Base-by-base conservation (phyloP, 495 filamentous ascomycete genomes). In the Cercophora scortea region DNA sequence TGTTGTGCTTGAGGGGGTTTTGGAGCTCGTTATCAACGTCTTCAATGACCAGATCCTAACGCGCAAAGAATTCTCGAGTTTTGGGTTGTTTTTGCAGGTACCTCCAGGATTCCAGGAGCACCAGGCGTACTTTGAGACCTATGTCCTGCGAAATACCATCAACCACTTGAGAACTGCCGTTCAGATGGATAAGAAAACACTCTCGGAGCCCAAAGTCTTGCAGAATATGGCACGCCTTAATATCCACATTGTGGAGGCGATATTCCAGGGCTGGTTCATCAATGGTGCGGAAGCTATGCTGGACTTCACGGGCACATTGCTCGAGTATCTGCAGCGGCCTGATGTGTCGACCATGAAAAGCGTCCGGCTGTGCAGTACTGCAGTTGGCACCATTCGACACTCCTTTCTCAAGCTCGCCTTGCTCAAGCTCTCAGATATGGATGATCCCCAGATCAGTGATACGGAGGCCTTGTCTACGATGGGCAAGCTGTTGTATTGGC, bases 241-340 rank as follows among this genome's bases (percentile, higher is more conserved):
- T 25, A 72, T 80, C 0, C 88, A 96, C 62, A 77, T 96, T 61
- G 79, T 82, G 0, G 94, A 98, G 69, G 88, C 89, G 32, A 82
- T 96, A 13, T 96, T 89, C 58, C 93, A 98, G 68, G 93, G 93
- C 33, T 95, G 89, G 89, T 96, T 96, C 61, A 78, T 95, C 42
- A 82, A 90, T 53, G 93, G 92, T 6, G 89, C 86, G 9, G 83
- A 88, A 47, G 72, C 82, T 3, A 80, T 88, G 48, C 70, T 96
- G n/a, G 89, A 97, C 58, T 94, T 95, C 56, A 78, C 85, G n/a
- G 93, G 90, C 2, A 79, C 79, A 7, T 64, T 96, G 17, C 66
- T 98, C 13, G 92, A 97, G 61, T 89, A 94, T 64, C 74, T 96
- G 12, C 89, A 96, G 61, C 81, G 86, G 34, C 88, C 94, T 1